A percentile compares a stretch with the other conserved stretches of the same genome.
Evolutionary conservation across 164 flowering plant genomes (phyloP).

Genomic region (Echeveria elegans): DNA sequence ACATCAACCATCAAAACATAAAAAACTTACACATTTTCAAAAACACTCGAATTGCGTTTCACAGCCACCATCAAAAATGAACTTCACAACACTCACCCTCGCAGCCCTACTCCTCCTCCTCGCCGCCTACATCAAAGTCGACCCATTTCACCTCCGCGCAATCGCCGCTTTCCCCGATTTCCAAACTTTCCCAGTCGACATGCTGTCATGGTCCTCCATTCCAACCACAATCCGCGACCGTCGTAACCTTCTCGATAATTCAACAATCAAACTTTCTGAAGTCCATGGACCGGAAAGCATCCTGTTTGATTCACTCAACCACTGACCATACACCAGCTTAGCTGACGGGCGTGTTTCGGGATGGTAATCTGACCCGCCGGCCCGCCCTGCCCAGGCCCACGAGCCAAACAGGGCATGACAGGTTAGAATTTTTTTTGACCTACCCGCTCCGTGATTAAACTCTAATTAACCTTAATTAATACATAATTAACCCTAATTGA

Average conservation of each 20-base stretch:
- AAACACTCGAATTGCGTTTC: background rate
- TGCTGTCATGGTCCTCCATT: conserved; percentile 40
- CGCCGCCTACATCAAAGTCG: conserved; percentile 61
- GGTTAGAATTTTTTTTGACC: too few species aligned
- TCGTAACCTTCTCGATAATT: too few species aligned
- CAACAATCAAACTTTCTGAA: conserved; percentile 50
- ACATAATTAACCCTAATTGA: too few species aligned
- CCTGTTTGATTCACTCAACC: conserved; percentile 70
- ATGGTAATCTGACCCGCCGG: too few species aligned
- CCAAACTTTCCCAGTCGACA: conserved; percentile 31
- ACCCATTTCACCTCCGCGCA: conserved; percentile 65
- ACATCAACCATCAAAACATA: too few species aligned
- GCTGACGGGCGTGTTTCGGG: conserved; percentile 83
- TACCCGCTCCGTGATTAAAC: too few species aligned
- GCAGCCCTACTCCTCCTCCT: conserved; percentile 27
- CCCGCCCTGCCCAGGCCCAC: too few species aligned
- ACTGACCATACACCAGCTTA: conserved; percentile 90
- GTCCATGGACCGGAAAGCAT: conserved; percentile 88
- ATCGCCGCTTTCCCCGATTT: conserved; percentile 60
- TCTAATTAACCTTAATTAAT: too few species aligned
- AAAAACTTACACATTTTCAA: too few species aligned
- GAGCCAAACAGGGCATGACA: too few species aligned
- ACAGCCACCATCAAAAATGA: conserved; percentile 18
- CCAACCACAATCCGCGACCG: conserved; percentile 41
- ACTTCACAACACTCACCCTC: conserved; percentile 18